Evolutionary conservation across 2,329 filamentous ascomycete genomes (phyloP).

Genomic region (Phialocephala subalpina): DNA sequence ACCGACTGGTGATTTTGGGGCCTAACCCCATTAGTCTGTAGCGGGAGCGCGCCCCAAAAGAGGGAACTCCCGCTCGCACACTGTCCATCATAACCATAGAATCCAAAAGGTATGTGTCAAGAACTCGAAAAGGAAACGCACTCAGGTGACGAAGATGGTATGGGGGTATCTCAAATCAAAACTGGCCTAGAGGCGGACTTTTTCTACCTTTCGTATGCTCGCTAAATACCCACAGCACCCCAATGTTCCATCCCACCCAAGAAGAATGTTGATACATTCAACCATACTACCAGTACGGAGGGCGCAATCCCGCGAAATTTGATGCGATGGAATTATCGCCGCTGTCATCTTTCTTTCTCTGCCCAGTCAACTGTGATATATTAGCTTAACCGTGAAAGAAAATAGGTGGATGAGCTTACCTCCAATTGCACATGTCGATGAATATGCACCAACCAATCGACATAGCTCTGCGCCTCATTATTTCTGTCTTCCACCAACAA

Average conservation of each 20-base stretch:
- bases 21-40: background rate
- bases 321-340: conserved; percentile 57
- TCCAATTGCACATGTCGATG: conserved; percentile 94
- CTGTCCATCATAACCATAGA: background rate
- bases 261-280: background rate
- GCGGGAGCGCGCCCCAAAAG: background rate
- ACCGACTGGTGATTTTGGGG: background rate
- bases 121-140: background rate
- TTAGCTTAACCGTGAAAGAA: conserved; percentile 14
- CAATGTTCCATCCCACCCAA: background rate
- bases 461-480: conserved; percentile 97
- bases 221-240: conserved; percentile 28
- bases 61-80: background rate
- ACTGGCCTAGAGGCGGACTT: background rate
- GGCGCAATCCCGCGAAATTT: conserved; percentile 66
- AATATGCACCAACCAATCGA: conserved; percentile 96
- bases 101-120: background rate
- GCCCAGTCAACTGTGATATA: conserved; percentile 65
- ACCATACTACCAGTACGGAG: conserved; percentile 62
- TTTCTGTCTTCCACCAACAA: conserved; percentile 93
- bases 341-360: conserved; percentile 73
- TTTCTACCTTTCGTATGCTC: conserved; percentile 26
- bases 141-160: background rate
- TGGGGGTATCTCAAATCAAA: conserved; percentile 2
- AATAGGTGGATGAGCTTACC: conserved; percentile 53